A percentile compares a stretch with the other conserved stretches of the same genome.
Conservation (phyloP, 2,329 filamentous ascomycete species). For the Rhinocladiella similis region DNA sequence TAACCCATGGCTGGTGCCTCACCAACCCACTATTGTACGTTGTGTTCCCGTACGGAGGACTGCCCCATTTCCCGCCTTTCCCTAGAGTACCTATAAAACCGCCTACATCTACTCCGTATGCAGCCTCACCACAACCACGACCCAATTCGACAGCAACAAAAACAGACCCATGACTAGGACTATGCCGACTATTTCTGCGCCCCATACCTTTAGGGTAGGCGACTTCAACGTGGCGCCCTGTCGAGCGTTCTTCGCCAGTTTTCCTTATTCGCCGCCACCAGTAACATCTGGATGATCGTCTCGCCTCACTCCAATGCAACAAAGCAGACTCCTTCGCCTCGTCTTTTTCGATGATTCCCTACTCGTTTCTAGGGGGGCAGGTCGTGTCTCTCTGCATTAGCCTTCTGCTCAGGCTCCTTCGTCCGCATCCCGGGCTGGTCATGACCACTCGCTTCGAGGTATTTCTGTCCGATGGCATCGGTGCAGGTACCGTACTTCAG, state of each 20-base stretch:
- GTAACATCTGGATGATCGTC: slow-evolving; percentile 17
- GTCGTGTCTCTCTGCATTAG: not conserved
- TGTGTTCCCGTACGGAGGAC: too few relatives aligned
- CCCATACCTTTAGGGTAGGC: not conserved
- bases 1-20: too few relatives aligned
- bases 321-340: not conserved
- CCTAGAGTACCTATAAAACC: not conserved
- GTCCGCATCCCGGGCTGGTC: not conserved
- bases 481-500: slow-evolving; percentile 10
- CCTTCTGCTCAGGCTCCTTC: slow-evolving; percentile 10
- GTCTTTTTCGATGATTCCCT: too few relatives aligned
- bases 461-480: not conserved
- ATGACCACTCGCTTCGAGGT: not conserved
- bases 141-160: not conserved
- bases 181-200: slow-evolving; percentile 9
- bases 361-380: too few relatives aligned
- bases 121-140: slow-evolving; percentile 7
- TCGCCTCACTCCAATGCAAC: slow-evolving; percentile 14
- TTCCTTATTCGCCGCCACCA: slow-evolving; percentile 18
- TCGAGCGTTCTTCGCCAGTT: not conserved
- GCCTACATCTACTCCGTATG: not conserved
- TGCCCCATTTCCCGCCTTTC: too few relatives aligned
- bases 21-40: not conserved
- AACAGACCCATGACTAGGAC: not conserved
- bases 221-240: slow-evolving; percentile 16